phyloP scores from a whole-genome alignment of 2,329 filamentous ascomycete genomes.

The Septoria petroselini region DNA sequence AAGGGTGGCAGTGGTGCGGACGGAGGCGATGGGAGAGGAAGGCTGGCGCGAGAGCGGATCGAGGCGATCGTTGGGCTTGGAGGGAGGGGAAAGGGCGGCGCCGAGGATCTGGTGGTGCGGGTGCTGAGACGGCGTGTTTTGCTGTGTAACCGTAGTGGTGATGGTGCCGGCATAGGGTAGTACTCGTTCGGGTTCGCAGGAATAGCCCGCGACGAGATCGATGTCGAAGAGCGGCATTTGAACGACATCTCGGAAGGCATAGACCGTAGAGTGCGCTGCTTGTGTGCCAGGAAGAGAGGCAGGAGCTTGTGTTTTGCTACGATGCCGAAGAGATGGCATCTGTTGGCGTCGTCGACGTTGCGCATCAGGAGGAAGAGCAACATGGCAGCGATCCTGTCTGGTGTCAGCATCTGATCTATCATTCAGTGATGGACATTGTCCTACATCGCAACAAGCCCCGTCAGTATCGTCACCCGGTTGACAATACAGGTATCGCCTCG shows the following conservation, averaged over 20 bases:
- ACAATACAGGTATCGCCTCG: constrained; percentile 29
- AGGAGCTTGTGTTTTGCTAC: constrained; percentile 22
- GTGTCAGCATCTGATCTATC: constrained; percentile 4
- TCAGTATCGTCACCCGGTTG: constrained; percentile 28
- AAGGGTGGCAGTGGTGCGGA: constrained; percentile 30
- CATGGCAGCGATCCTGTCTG: constrained; percentile 24
- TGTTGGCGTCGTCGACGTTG: constrained; percentile 28
- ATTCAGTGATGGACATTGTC: constrained; percentile 6
- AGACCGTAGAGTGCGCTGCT: constrained; percentile 13
- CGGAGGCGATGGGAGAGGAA: constrained; percentile 20
- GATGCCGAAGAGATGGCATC: constrained; percentile 30
- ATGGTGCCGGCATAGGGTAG: constrained; percentile 11
- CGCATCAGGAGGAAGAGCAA: constrained; percentile 30
- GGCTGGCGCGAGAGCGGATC: constrained; percentile 25
- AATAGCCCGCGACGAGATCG: constrained; percentile 25
- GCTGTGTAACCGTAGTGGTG: constrained; percentile 16
- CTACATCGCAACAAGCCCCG: constrained; percentile 30
- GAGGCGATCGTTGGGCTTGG: constrained; percentile 30
- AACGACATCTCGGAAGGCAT: constrained; percentile 35
- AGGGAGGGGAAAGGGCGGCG: constrained; percentile 23
- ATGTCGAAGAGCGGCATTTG: constrained; percentile 34
- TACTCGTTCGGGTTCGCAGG: not conserved
- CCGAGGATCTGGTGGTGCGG: constrained; percentile 22
- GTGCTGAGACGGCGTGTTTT: constrained; percentile 28
- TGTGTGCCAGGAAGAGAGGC: constrained; percentile 27